Conservation (phyloP, 2,329 filamentous ascomycete species). For the Penicillium polonicum region DNA sequence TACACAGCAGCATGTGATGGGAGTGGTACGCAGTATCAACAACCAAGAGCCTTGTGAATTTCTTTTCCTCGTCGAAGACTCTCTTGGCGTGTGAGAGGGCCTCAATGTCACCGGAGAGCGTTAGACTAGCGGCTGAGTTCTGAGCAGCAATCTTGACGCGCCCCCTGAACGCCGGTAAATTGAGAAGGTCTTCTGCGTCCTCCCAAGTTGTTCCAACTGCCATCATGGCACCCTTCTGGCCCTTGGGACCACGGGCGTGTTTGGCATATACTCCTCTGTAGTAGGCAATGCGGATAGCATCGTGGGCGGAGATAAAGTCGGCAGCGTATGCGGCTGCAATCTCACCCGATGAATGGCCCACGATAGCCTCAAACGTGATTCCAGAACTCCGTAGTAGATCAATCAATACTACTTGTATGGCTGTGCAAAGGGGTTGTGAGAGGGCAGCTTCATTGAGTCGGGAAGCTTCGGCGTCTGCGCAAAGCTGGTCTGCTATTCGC, state of each 20-base stretch:
- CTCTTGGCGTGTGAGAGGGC: slow-evolving; percentile 23
- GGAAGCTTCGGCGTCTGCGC: neutral
- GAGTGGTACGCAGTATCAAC: neutral
- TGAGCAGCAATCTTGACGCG: slow-evolving; percentile 36
- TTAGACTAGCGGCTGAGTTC: slow-evolving; percentile 41
- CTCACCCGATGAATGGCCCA: slow-evolving; percentile 25
- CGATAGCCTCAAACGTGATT: slow-evolving; percentile 11
- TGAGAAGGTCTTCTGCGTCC: slow-evolving; percentile 11
- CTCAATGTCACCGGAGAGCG: slow-evolving; percentile 35
- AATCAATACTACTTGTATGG: slow-evolving; percentile 7
- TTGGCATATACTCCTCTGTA: slow-evolving; percentile 11
- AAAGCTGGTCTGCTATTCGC: neutral
- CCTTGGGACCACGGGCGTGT: neutral
- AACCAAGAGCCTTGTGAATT: neutral
- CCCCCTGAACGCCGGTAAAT: slow-evolving; percentile 6
- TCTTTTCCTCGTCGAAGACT: slow-evolving; percentile 21
- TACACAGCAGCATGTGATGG: neutral
- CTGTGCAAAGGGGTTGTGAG: slow-evolving; percentile 16
- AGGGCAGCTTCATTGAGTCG: slow-evolving; percentile 4
- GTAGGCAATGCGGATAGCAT: slow-evolving; percentile 20
- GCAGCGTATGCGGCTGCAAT: slow-evolving; percentile 24
- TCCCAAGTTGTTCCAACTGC: slow-evolving; percentile 20
- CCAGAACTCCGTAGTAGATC: slow-evolving; percentile 13
- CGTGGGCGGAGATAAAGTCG: slow-evolving; percentile 10
- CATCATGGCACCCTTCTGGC: slow-evolving; percentile 25